Conservation (phyloP, 1,284 basidiomycete genomes). For the Rhodotorula sp. region DNA sequence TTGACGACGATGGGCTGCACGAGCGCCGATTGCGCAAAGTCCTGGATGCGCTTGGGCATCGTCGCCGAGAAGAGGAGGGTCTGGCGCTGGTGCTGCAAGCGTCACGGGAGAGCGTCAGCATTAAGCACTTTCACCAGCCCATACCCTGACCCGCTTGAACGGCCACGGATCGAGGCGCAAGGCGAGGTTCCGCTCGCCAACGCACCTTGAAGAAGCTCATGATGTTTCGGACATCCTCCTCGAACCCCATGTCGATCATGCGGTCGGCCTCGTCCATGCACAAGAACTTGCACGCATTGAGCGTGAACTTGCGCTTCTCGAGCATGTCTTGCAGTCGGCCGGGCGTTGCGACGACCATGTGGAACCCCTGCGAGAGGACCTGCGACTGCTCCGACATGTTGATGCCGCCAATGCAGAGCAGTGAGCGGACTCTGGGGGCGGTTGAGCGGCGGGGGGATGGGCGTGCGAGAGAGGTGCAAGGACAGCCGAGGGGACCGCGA, state of each 20-base stretch:
- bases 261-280: slow-evolving; percentile 99
- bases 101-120: background rate
- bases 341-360: slow-evolving; percentile 85
- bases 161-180: no score
- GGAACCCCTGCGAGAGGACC: slow-evolving; percentile 82
- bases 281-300: slow-evolving; percentile 76
- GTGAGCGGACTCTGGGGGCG: slow-evolving; percentile 61
- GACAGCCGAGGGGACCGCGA: no score
- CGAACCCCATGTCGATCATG: slow-evolving; percentile 99
- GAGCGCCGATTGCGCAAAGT: slow-evolving; percentile 94
- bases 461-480: background rate
- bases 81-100: slow-evolving; percentile 83
- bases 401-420: slow-evolving; percentile 96
- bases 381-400: slow-evolving; percentile 95
- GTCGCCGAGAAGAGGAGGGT: slow-evolving; percentile 97
- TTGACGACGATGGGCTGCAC: slow-evolving; percentile 93
- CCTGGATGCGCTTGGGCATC: slow-evolving; percentile 98
- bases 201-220: slow-evolving; percentile 95
- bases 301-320: slow-evolving; percentile 86
- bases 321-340: slow-evolving; percentile 59
- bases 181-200: slow-evolving; percentile 11
- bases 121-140: rapidly evolving
- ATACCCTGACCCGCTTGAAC: no score
- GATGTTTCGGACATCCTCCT: slow-evolving; percentile 96
- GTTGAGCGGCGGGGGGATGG: background rate